These are phyloP conservation scores for Cokeromyces recurvatus DNA, from an alignment of 371 early-diverging fungal genomes.

Conservation along the genomic window DNA sequence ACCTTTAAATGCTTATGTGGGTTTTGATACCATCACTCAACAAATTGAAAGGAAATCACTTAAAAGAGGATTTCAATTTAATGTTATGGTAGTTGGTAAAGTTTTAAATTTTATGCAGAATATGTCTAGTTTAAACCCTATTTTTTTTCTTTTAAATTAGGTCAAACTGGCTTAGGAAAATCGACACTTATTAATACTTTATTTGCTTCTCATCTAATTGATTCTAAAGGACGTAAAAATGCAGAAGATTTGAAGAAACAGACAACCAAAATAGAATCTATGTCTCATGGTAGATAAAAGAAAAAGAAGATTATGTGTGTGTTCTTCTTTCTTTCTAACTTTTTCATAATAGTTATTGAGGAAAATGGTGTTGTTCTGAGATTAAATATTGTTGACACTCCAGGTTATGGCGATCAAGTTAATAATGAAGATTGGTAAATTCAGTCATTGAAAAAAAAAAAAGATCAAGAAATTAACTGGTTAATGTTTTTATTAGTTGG, in stretches of 20 bases:
- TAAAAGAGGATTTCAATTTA: slow-evolving; percentile 93
- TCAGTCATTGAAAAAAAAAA: too few species aligned
- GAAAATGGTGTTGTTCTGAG: slow-evolving; percentile 80
- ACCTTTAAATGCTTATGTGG: slow-evolving; percentile 78
- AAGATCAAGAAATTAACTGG: neutral
- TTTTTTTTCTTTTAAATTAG: slow-evolving; percentile 30
- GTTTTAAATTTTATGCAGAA: too few species aligned
- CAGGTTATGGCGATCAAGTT: slow-evolving; percentile 77
- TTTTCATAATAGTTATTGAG: slow-evolving; percentile 57
- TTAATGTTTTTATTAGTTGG: slow-evolving; percentile 68
- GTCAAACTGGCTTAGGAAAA: slow-evolving; percentile 97
- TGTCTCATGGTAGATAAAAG: slow-evolving; percentile 62
- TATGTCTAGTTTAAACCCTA: neutral
- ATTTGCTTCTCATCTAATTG: slow-evolving; percentile 81
- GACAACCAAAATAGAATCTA: slow-evolving; percentile 80
- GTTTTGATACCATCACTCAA: slow-evolving; percentile 91
- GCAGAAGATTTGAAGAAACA: slow-evolving; percentile 68
- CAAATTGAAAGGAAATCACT: slow-evolving; percentile 92
- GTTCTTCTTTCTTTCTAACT: neutral
- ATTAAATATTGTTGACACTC: slow-evolving; percentile 81
- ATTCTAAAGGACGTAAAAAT: slow-evolving; percentile 73
- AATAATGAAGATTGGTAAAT: slow-evolving; percentile 82
- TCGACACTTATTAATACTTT: slow-evolving; percentile 97
- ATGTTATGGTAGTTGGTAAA: slow-evolving; percentile 90
- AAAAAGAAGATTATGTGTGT: neutral